Evolutionary conservation across 371 early-diverging fungal genomes (phyloP).

Genomic region (Vairimorpha ceranae): DNA sequence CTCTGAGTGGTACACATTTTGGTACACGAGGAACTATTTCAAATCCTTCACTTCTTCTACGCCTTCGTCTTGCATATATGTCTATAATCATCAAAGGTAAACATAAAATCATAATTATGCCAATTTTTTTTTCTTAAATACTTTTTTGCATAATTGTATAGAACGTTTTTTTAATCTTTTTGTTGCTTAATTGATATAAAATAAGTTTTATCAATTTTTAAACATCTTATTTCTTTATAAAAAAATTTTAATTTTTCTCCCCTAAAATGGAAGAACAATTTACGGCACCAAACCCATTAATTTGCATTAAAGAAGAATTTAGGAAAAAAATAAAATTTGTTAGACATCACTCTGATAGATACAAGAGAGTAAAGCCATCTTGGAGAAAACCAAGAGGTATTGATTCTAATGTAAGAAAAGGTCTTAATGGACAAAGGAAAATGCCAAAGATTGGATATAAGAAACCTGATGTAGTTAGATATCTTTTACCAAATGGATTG

Average conservation of each 20-base stretch:
- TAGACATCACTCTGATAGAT: conserved; percentile 94
- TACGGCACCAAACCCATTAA: conserved; percentile 33
- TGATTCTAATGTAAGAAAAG: conserved; percentile 93
- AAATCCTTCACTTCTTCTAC: too few relatives aligned
- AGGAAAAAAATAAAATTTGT: conserved; percentile 93
- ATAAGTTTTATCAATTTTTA: neutral
- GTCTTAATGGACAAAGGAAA: conserved; percentile 88
- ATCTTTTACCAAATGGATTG: conserved; percentile 92
- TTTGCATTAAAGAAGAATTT: conserved; percentile 37
- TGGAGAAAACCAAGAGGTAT: conserved; percentile 99
- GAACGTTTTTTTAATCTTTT: neutral
- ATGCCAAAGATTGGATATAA: conserved; percentile 92
- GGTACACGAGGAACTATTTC: too few relatives aligned
- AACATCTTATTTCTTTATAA: neutral
- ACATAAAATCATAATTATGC: neutral
- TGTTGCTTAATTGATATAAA: neutral
- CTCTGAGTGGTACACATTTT: neutral
- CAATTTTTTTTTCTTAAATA: neutral
- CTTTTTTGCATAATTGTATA: neutral
- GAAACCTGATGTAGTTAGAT: conserved; percentile 78
- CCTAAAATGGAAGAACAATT: conserved; percentile 21
- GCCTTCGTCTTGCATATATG: too few relatives aligned
- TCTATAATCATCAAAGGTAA: too few relatives aligned
- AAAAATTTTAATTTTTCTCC: conserved; percentile 30
- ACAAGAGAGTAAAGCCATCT: conserved; percentile 67